Conservation (phyloP, 2,329 filamentous ascomycete species). For the Penicillium frequentans region DNA sequence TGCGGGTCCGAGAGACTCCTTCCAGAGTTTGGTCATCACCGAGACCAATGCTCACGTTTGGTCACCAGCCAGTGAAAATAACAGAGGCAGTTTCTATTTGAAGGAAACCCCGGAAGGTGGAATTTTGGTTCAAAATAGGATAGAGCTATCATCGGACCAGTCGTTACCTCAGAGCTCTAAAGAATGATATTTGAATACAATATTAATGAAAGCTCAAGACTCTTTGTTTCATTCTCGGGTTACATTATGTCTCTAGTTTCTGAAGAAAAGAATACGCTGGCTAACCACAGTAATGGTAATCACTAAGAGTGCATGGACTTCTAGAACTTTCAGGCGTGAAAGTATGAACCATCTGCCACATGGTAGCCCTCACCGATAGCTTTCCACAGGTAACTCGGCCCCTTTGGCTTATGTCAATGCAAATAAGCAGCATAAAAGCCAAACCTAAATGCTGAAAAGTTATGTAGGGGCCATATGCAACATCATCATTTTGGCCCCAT, state of each 20-base stretch:
- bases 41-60: neutral
- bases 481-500: neutral
- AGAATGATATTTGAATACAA: neutral
- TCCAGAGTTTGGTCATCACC: neutral
- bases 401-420: neutral
- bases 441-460: neutral
- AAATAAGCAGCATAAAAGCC: neutral
- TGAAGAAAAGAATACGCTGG: neutral
- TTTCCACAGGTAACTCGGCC: neutral
- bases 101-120: neutral
- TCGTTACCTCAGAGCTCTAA: neutral
- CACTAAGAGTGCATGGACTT: too few species aligned
- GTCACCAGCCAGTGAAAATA: neutral
- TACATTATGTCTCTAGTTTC: too few species aligned
- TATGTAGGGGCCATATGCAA: neutral
- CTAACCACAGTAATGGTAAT: neutral
- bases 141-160: neutral
- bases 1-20: neutral
- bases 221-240: neutral
- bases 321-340: too few species aligned
- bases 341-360: neutral
- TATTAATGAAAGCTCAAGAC: neutral
- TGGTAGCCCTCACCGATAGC: neutral
- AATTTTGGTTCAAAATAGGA: neutral
- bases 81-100: neutral